Conservation (phyloP, 2,329 filamentous ascomycete species). For the Trichoderma semiorbis region DNA sequence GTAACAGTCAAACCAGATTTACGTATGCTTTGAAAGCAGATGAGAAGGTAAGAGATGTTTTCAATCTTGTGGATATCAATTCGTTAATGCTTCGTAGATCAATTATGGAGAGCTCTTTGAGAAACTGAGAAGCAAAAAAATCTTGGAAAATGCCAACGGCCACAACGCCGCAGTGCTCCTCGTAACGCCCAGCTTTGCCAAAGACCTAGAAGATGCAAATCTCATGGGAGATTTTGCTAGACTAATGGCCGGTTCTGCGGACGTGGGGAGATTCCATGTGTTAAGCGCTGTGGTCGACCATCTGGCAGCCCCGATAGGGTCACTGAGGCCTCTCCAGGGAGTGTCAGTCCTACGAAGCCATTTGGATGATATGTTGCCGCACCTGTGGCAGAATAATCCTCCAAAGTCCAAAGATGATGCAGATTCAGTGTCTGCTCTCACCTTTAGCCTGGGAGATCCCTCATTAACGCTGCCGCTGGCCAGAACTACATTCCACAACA, state of each 20-base stretch:
- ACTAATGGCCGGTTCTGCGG: constrained; percentile 43
- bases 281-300: constrained; percentile 56
- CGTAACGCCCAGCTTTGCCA: constrained; percentile 46
- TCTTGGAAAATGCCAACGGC: constrained; percentile 28
- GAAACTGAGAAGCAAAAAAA: constrained; percentile 24
- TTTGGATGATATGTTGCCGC: constrained; percentile 41
- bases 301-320: constrained; percentile 38
- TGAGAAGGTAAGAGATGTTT: neutral
- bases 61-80: neutral
- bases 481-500: constrained; percentile 75
- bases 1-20: constrained; percentile 23
- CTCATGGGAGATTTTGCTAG: constrained; percentile 43
- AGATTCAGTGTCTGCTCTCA: constrained; percentile 41
- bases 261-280: constrained; percentile 42
- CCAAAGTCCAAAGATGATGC: constrained; percentile 29
- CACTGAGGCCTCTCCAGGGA: constrained; percentile 37
- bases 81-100: constrained; percentile 14
- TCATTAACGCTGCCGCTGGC: constrained; percentile 62
- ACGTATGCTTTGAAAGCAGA: constrained; percentile 23
- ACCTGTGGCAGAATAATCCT: constrained; percentile 39
- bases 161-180: constrained; percentile 48
- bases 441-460: constrained; percentile 37
- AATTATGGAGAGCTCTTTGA: constrained; percentile 22
- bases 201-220: constrained; percentile 43
- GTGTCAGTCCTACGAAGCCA: constrained; percentile 51